Percentiles rank a stretch among this genome's conserved stretches.
Conservation (phyloP, 2,329 filamentous ascomycete species). For the Elsinoe arachidis region DNA sequence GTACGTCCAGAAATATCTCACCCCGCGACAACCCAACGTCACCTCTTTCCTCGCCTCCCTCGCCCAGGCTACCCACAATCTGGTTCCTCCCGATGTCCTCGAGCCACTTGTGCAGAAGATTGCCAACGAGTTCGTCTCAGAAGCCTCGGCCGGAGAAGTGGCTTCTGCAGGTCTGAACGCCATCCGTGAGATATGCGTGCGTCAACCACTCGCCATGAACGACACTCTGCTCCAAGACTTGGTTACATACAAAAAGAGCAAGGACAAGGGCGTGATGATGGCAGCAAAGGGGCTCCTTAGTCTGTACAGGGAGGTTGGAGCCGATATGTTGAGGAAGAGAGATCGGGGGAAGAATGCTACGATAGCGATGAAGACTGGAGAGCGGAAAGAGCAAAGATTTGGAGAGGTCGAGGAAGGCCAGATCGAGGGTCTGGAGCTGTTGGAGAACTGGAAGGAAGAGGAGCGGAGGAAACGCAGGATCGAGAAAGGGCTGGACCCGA, state of each 20-base stretch:
- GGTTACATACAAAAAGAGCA: constrained; percentile 91
- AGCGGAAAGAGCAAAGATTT: constrained; percentile 67
- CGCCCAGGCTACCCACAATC: constrained; percentile 81
- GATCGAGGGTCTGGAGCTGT: constrained; percentile 84
- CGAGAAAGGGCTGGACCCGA: constrained; percentile 57
- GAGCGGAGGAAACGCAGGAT: constrained; percentile 65
- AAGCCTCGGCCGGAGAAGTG: constrained; percentile 84
- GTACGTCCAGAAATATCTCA: constrained; percentile 86
- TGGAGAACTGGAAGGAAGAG: constrained; percentile 90
- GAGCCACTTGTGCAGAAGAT: constrained; percentile 92
- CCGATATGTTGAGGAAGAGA: constrained; percentile 78
- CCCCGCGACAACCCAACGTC: constrained; percentile 77
- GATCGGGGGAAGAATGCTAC: constrained; percentile 87
- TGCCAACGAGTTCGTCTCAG: constrained; percentile 90
- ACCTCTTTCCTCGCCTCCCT: constrained; percentile 89
- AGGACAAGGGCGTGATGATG: constrained; percentile 99
- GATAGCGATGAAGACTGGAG: constrained; percentile 68
- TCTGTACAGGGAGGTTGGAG: constrained; percentile 82
- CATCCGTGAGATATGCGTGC: constrained; percentile 85
- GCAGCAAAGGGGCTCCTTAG: constrained; percentile 85
- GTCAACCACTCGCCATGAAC: constrained; percentile 92
- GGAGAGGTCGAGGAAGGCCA: constrained; percentile 72
- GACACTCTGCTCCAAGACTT: constrained; percentile 93
- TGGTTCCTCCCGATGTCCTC: constrained; percentile 85
- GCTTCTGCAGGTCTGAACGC: constrained; percentile 86